phyloP scores from a whole-genome alignment of 2,329 filamentous ascomycete genomes.

The Sphaerostilbella broomeana region DNA sequence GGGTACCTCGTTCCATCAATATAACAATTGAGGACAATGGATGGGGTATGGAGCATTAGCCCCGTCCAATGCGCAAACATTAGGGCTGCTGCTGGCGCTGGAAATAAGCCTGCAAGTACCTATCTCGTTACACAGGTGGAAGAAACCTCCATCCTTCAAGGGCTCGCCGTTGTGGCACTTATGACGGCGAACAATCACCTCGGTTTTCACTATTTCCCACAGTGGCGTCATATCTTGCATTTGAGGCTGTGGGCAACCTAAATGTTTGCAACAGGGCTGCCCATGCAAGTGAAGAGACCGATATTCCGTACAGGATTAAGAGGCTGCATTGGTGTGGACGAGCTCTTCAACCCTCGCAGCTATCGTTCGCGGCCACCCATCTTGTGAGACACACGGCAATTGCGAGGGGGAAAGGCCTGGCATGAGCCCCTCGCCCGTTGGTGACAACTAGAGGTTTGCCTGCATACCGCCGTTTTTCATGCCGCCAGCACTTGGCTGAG shows the following conservation, averaged over 20 bases:
- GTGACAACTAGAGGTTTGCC: constrained; percentile 9
- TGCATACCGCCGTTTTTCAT: constrained; percentile 11
- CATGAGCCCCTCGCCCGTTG: neutral
- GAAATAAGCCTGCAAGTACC: too few relatives aligned
- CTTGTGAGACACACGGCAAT: constrained; percentile 8
- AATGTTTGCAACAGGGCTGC: neutral
- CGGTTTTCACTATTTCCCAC: neutral
- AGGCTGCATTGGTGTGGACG: neutral
- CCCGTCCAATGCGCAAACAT: too few relatives aligned
- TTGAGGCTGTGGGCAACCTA: constrained; percentile 7
- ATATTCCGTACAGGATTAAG: neutral
- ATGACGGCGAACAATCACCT: neutral
- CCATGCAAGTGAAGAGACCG: neutral
- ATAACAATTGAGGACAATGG: too few relatives aligned
- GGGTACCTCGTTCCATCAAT: too few relatives aligned
- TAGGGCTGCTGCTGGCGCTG: too few relatives aligned
- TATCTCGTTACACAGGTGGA: too few relatives aligned
- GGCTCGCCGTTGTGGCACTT: neutral
- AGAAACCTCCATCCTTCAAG: too few relatives aligned
- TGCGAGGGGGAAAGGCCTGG: constrained; percentile 2
- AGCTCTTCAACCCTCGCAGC: neutral
- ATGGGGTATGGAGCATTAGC: too few relatives aligned
- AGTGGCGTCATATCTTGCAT: constrained; percentile 9
- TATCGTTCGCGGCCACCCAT: constrained; percentile 1
- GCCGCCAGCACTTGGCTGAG: too few relatives aligned